phyloP scores from a whole-genome alignment of 371 early-diverging fungal genomes.

The Mortierella sp. region DNA sequence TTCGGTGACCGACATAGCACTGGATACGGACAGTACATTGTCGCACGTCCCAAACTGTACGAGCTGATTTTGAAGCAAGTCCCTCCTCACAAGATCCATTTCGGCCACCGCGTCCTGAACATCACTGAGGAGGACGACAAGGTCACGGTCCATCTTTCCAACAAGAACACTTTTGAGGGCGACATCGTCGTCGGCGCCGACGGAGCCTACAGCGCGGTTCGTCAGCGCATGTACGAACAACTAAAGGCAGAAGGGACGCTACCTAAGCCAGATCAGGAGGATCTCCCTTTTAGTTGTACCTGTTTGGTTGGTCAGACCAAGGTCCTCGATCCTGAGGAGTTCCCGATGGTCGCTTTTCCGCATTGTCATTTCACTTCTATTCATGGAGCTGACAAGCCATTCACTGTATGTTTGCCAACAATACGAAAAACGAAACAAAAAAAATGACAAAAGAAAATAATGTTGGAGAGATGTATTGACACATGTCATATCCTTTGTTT shows the following conservation, averaged over 20 bases:
- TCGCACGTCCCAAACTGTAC: conserved; percentile 17
- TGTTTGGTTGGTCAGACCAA: conserved; percentile 21
- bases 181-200: conserved; percentile 25
- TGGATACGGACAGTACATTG: conserved; percentile 10
- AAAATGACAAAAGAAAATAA: too few species aligned
- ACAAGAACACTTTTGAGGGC: not conserved
- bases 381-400: not conserved
- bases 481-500: not conserved
- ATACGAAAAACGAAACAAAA: too few species aligned
- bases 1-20: not conserved
- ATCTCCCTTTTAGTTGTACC: conserved; percentile 9
- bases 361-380: not conserved
- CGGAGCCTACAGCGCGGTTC: conserved; percentile 19
- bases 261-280: not conserved
- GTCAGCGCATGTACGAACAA: conserved; percentile 7
- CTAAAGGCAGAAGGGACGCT: conserved; percentile 2
- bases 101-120: conserved; percentile 1
- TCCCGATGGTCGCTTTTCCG: not conserved
- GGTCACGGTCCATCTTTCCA: not conserved
- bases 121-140: not conserved
- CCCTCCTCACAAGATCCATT: conserved; percentile 17
- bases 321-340: not conserved
- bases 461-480: too few species aligned
- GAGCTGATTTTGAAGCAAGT: conserved; percentile 12
- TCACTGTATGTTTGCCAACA: not conserved